These are phyloP conservation scores for Penicillium crystallinum DNA, from an alignment of 495 filamentous ascomycete species.

Conservation along the genomic window DNA sequence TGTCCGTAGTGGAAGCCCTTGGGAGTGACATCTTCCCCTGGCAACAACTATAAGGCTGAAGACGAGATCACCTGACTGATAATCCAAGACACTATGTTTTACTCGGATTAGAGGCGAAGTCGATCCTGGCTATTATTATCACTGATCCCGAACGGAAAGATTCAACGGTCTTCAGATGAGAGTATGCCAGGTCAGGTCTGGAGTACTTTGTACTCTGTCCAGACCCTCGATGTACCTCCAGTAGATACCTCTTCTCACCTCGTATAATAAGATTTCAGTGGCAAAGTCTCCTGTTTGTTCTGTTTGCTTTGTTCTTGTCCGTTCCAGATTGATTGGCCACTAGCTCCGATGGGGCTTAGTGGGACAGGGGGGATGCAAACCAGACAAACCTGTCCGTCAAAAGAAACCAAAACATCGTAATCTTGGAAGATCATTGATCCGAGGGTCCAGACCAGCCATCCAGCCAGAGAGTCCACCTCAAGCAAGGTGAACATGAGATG, in stretches of 20 bases:
- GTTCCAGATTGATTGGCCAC: not conserved
- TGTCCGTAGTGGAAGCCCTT: too few species aligned
- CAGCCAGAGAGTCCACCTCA: not conserved
- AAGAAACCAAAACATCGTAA: not conserved
- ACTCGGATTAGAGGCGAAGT: not conserved
- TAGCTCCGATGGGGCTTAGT: not conserved
- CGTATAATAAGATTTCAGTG: not conserved
- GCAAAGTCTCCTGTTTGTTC: too few species aligned
- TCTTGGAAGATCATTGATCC: slow-evolving; percentile 6
- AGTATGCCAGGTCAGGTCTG: not conserved
- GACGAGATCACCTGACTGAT: not conserved
- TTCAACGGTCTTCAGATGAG: too few species aligned
- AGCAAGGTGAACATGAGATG: slow-evolving; percentile 8
- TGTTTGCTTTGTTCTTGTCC: not conserved
- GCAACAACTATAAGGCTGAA: too few species aligned
- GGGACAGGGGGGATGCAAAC: not conserved
- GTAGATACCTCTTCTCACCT: not conserved
- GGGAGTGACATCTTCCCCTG: too few species aligned
- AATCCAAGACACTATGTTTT: not conserved
- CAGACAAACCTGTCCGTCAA: not conserved
- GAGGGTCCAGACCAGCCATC: slow-evolving; percentile 3
- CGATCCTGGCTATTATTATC: not conserved
- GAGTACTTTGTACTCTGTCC: not conserved
- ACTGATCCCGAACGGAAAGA: too few species aligned
- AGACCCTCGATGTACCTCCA: not conserved